phyloP scores from a whole-genome alignment of 306 rosid species.

The Hippophae gyantsensis region DNA sequence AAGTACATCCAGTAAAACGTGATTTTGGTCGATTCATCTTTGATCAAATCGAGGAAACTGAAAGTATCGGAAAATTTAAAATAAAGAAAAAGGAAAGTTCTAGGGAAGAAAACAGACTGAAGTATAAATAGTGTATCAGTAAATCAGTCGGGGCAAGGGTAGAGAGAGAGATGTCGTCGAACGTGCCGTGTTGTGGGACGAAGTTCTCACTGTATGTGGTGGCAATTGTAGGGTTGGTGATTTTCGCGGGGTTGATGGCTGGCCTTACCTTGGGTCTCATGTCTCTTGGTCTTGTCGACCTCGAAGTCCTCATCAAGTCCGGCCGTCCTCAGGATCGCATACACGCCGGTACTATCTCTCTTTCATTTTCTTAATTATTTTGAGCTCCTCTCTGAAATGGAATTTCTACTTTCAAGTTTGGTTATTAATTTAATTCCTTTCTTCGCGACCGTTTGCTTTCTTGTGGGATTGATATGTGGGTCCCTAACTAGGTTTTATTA shows the following conservation, averaged over 20 bases:
- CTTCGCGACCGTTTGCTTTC: too few relatives aligned
- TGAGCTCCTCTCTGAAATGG: neutral
- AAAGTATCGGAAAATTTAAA: neutral
- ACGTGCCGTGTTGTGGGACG: constrained; percentile 54
- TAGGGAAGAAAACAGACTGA: neutral
- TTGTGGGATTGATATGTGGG: too few relatives aligned
- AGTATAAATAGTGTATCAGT: neutral
- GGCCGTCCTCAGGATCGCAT: constrained; percentile 92
- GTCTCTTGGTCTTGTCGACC: constrained; percentile 95
- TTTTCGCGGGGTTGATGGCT: constrained; percentile 92
- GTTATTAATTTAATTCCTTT: too few relatives aligned
- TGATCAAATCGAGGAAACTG: constrained; percentile 4
- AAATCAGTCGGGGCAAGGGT: neutral
- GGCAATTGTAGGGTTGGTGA: constrained; percentile 49
- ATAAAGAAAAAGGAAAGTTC: neutral
- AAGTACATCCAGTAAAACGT: neutral
- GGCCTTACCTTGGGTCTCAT: constrained; percentile 96
- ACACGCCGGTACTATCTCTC: constrained; percentile 46
- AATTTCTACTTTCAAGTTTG: neutral
- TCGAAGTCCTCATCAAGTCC: constrained; percentile 87
- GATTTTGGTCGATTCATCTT: neutral
- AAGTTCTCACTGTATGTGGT: constrained; percentile 43
- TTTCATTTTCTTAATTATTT: neutral
- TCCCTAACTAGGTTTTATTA: neutral
- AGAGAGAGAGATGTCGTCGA: constrained; percentile 43